Conservation (phyloP, 1,139 yeast genomes). For the Diutina rugosa region DNA sequence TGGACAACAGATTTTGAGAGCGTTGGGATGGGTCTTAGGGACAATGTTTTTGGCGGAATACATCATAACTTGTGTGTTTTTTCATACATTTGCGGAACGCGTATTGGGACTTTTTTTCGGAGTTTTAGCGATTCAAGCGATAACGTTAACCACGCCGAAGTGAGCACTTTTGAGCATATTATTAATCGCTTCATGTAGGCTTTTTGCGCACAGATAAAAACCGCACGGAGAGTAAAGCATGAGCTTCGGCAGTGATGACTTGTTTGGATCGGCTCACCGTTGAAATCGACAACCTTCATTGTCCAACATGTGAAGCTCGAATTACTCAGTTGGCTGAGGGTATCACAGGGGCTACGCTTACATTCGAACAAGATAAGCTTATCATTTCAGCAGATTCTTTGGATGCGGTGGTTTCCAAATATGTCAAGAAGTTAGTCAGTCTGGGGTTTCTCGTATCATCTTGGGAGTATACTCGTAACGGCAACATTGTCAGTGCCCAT, state of each 20-base stretch:
- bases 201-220: background rate
- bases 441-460: background rate
- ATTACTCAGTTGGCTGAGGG: background rate
- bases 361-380: background rate
- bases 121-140: slow-evolving; percentile 1
- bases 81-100: slow-evolving; percentile 49
- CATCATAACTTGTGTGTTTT: slow-evolving; percentile 43
- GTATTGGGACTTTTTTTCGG: slow-evolving; percentile 28
- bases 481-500: background rate
- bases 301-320: slow-evolving; percentile 2
- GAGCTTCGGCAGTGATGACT: background rate
- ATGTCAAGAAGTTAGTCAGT: background rate
- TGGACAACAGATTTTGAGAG: slow-evolving; percentile 5
- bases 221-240: background rate
- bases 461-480: background rate
- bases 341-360: background rate
- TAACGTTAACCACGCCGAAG: background rate
- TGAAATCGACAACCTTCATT: slow-evolving; percentile 2
- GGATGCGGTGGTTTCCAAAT: background rate
- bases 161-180: background rate
- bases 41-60: slow-evolving; percentile 33
- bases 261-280: background rate
- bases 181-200: background rate
- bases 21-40: slow-evolving; percentile 8
- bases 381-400: background rate